Conservation (phyloP, 1,284 basidiomycete genomes). For the Malassezia nana region DNA sequence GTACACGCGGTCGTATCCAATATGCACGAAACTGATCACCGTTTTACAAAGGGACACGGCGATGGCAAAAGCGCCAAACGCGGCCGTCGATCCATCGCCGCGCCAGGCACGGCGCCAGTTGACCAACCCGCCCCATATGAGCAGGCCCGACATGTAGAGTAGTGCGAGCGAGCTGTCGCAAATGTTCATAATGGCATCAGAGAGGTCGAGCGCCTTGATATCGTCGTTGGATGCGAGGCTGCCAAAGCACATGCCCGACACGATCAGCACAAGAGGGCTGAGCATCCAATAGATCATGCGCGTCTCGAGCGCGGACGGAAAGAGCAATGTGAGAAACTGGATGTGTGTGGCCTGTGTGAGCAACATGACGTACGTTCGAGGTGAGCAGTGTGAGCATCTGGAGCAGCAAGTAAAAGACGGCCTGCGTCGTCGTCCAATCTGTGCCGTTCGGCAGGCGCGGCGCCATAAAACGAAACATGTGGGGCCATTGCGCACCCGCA, state of each 20-base stretch:
- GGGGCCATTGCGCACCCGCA: conserved; percentile 73
- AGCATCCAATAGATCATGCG: conserved; percentile 77
- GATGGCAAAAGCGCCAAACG: conserved; percentile 61
- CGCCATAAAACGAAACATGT: conserved; percentile 82
- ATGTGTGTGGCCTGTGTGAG: conserved; percentile 79
- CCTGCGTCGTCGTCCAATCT: conserved; percentile 61
- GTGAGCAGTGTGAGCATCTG: conserved; percentile 59
- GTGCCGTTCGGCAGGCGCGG: conserved; percentile 64
- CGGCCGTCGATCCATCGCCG: conserved; percentile 77
- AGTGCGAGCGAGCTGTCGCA: conserved; percentile 90
- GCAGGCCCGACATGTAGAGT: conserved; percentile 76
- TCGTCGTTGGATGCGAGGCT: conserved; percentile 55
- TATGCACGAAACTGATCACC: conserved; percentile 42
- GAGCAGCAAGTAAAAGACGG: conserved; percentile 75
- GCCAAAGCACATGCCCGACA: conserved; percentile 74
- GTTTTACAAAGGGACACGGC: conserved; percentile 41
- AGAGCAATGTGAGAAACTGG: conserved; percentile 90
- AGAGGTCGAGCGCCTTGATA: conserved; percentile 54
- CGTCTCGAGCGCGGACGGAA: conserved; percentile 82
- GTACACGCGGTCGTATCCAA: conserved; percentile 43
- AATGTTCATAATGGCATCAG: conserved; percentile 76
- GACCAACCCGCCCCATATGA: conserved; percentile 85
- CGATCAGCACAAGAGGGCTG: conserved; percentile 74
- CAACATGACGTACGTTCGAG: conserved; percentile 5
- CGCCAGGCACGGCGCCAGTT: conserved; percentile 89